Percentiles rank a stretch among this genome's conserved stretches.
phyloP scores from a whole-genome alignment of 1,139 yeast species.

The Nakaseomyces bracarensis region DNA sequence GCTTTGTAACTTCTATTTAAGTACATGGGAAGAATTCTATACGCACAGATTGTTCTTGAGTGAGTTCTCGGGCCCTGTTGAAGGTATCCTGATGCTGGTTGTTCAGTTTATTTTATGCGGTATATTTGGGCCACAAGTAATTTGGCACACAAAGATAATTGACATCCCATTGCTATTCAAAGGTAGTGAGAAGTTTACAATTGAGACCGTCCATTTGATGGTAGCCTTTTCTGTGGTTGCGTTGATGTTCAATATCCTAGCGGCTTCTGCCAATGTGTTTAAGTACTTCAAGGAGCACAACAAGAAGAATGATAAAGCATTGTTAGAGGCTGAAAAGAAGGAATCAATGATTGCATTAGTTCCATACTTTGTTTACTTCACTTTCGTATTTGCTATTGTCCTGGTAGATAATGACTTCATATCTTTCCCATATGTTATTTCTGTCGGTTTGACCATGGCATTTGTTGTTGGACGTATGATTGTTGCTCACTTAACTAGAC shows the following conservation, averaged over 20 bases:
- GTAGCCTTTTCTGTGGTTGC: conserved; percentile 35
- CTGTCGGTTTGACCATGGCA: conserved; percentile 72
- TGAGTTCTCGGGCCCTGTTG: conserved; percentile 88
- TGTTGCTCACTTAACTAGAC: conserved; percentile 76
- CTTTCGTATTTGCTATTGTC: conserved; percentile 42
- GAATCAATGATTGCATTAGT: conserved; percentile 54
- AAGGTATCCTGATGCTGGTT: conserved; percentile 69
- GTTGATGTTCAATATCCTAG: conserved; percentile 59
- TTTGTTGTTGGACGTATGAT: conserved; percentile 85
- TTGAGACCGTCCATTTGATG: conserved; percentile 26
- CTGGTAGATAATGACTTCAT: conserved; percentile 41
- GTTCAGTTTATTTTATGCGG: conserved; percentile 55
- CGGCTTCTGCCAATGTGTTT: conserved; percentile 67
- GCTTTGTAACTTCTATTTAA: conserved; percentile 71
- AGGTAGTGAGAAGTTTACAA: conserved; percentile 10
- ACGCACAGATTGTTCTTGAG: conserved; percentile 78
- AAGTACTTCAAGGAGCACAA: conserved; percentile 39
- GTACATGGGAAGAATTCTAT: conserved; percentile 95
- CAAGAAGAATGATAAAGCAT: conserved; percentile 10
- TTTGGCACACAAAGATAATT: conserved; percentile 40
- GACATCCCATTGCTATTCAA: conserved; percentile 13
- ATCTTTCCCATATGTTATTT: conserved; percentile 53
- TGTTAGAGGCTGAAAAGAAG: conserved; percentile 25
- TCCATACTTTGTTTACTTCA: conserved; percentile 66
- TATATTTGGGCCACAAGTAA: conserved; percentile 52